Percentiles rank a stretch among this genome's conserved stretches.
phyloP scores from a whole-genome alignment of 176 grass and related monocot genomes.

The Oryza punctata region DNA sequence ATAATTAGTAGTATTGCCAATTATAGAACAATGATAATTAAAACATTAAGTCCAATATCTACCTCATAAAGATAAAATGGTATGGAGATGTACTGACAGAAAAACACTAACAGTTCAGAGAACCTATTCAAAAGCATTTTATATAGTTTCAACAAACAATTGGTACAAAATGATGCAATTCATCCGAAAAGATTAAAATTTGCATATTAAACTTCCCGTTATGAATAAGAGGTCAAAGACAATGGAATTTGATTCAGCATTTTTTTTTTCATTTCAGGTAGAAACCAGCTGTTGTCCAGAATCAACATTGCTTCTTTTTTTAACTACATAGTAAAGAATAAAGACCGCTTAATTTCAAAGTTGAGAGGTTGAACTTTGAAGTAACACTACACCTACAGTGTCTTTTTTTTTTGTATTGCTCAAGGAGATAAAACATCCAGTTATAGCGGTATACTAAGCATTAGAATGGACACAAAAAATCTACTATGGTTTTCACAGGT shows the following conservation, averaged over 20 bases:
- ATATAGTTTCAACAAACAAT: not conserved
- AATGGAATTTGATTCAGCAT: not conserved
- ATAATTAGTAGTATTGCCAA: conserved; percentile 16
- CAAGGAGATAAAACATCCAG: not conserved
- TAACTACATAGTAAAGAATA: too few relatives aligned
- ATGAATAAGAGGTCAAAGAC: not conserved
- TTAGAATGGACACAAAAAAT: not conserved
- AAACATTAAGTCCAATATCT: not conserved
- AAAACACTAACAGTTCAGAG: not conserved
- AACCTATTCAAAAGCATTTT: conserved; percentile 7
- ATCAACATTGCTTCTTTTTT: not conserved
- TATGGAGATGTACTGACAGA: not conserved
- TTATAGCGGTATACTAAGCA: not conserved
- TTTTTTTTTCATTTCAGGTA: not conserved
- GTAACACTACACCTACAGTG: too few relatives aligned
- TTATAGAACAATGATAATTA: conserved; percentile 7
- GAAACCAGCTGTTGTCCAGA: not conserved
- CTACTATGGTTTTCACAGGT: not conserved
- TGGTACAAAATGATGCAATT: not conserved
- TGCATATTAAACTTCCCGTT: not conserved
- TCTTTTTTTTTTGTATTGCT: not conserved
- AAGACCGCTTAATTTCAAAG: too few relatives aligned
- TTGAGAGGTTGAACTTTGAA: too few relatives aligned
- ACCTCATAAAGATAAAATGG: not conserved
- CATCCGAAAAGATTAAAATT: not conserved